A percentile compares a stretch with the other conserved stretches of the same genome.
Conservation (phyloP, 768 basidiomycete genomes). For the Kwoniella pini region DNA sequence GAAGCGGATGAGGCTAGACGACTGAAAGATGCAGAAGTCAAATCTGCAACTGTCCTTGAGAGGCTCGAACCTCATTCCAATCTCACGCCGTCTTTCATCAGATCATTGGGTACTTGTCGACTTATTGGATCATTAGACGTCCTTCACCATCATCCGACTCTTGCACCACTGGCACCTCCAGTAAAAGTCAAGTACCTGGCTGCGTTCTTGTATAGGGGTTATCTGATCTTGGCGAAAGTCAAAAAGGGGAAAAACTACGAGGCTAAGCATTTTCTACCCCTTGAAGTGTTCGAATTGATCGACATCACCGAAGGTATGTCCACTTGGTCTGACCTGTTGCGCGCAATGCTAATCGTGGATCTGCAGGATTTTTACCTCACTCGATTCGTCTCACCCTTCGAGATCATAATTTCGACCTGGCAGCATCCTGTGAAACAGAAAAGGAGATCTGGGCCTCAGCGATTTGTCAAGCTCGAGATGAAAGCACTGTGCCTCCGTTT, state of each 20-base stretch:
- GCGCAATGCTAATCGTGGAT: neutral
- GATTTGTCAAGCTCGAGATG: slow-evolving; percentile 59
- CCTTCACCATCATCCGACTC: slow-evolving; percentile 66
- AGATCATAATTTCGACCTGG: slow-evolving; percentile 79
- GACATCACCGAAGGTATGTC: slow-evolving; percentile 70
- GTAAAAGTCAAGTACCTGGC: slow-evolving; percentile 83
- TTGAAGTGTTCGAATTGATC: slow-evolving; percentile 69
- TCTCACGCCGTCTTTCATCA: slow-evolving; percentile 53
- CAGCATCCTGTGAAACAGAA: slow-evolving; percentile 78
- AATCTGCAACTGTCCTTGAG: slow-evolving; percentile 69
- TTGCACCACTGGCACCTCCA: slow-evolving; percentile 58
- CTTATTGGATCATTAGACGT: slow-evolving; percentile 87
- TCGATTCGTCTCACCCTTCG: slow-evolving; percentile 72
- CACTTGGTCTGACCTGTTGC: too few species aligned
- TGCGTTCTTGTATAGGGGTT: slow-evolving; percentile 87
- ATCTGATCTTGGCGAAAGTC: slow-evolving; percentile 83
- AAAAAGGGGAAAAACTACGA: slow-evolving; percentile 74
- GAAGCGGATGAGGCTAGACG: slow-evolving; percentile 80
- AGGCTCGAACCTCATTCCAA: slow-evolving; percentile 60
- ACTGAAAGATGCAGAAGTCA: slow-evolving; percentile 65
- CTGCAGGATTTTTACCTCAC: slow-evolving; percentile 72
- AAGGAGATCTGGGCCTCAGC: slow-evolving; percentile 82
- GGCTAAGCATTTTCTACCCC: slow-evolving; percentile 81
- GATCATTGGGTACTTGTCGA: slow-evolving; percentile 73
- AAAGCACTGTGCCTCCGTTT: slow-evolving; percentile 61